A percentile compares a stretch with the other conserved stretches of the same genome.
Evolutionary conservation across 805 yeast species (phyloP).

Genomic region (Clavispora vitiphila): DNA sequence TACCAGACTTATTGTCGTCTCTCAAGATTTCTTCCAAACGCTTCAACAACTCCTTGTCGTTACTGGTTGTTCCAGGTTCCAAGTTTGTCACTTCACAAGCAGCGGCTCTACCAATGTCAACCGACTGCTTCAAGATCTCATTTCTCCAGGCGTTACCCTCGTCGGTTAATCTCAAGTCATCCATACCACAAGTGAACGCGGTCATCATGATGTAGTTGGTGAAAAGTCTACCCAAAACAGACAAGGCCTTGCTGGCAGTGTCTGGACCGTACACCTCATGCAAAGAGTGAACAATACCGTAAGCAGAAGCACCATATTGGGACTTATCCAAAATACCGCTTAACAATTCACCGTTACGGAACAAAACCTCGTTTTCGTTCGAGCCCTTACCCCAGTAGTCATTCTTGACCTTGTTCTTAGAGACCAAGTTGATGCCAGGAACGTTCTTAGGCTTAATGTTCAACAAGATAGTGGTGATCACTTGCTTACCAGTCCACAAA

Average conservation of each 20-base stretch:
- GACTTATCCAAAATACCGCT: constrained; percentile 96
- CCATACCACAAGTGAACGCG: constrained; percentile 99
- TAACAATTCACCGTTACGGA: constrained; percentile 80
- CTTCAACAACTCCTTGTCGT: constrained; percentile 72
- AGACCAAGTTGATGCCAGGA: constrained; percentile 84
- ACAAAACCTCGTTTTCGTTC: constrained; percentile 77
- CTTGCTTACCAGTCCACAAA: constrained; percentile 97
- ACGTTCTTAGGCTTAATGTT: constrained; percentile 82
- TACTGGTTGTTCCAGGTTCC: constrained; percentile 39
- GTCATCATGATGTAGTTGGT: constrained; percentile 89
- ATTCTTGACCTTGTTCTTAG: constrained; percentile 85
- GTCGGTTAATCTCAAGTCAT: constrained; percentile 84
- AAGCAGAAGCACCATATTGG: constrained; percentile 96
- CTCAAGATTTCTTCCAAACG: constrained; percentile 93
- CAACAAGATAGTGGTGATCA: constrained; percentile 83
- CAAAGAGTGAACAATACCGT: constrained; percentile 92
- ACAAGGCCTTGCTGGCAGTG: constrained; percentile 82
- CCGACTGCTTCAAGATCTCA: constrained; percentile 72
- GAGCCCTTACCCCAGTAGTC: constrained; percentile 93
- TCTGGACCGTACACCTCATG: constrained; percentile 94
- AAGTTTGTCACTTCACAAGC: constrained; percentile 93
- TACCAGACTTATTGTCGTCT: constrained; percentile 87
- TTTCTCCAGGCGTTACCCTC: constrained; percentile 90
- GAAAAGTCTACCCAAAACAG: constrained; percentile 91
- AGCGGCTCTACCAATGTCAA: constrained; percentile 82